Evolutionary conservation across 805 yeast species (phyloP), one percentile per base, ranked within the genome.

Genomic region (Yarrowia osloensis): DNA sequence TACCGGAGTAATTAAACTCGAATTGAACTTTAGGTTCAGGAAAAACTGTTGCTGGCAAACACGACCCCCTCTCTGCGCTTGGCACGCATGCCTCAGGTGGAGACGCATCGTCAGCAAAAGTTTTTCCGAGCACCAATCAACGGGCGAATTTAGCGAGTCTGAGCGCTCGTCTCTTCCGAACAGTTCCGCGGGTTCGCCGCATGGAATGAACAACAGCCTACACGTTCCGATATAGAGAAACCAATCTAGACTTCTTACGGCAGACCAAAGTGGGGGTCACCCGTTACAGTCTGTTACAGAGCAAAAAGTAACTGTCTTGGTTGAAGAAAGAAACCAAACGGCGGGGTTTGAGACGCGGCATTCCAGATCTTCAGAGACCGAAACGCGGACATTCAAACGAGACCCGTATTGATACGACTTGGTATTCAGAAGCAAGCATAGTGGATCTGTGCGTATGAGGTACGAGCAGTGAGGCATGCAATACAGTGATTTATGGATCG

Each of bases 41-140:
- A 54, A 54, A 35, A 54, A 54, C 61, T 35, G 61, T 35, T 54
- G 61, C 61, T 35, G n/a, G 61, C 61, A 35, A 52, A 54, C 61
- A 54, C 61, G 22, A 22, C 44, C 59, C 47, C 59, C 61, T 35
- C 61, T 37, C 61, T 24, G 42, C 44, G 19, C 61, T 54, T 54
- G 61, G 44, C 61, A 37, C 44, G 61, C 44, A 54, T 35, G 33
- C 12, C 29, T 8, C 26, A 29, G 39, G 57, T 33, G 39, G 42
- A 33, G 42, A 52, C 42, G 59, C 59, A 52, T 33, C 39, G 19
- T 9, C 22, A 21, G 44, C 22, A 17, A 22, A 4, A 54, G 61
- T 54, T 54, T 54, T 54, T 54, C 61, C 61, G 61, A n/a, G 4
- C 12, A 11, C 42, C 44, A 54, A 54, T 24, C 42, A 37, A 15